phyloP scores from a whole-genome alignment of 148 eudicot species.

The Rhododendron ovatum region DNA sequence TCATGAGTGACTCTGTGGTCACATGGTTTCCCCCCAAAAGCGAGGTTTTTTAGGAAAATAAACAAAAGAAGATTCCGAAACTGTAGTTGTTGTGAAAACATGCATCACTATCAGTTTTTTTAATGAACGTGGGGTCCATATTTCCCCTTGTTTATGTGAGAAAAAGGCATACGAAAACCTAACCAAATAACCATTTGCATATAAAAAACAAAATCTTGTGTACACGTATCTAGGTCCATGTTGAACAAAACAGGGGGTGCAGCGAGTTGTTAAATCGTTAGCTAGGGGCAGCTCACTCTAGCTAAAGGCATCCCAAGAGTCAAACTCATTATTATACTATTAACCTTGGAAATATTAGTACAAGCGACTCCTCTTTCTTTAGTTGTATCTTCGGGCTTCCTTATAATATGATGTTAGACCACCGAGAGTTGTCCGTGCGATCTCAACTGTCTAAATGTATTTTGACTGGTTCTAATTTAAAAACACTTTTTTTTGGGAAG shows the following conservation, averaged over 20 bases:
- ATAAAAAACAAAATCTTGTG: background rate
- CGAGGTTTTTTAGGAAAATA: background rate
- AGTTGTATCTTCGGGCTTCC: background rate
- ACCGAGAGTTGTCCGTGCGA: background rate
- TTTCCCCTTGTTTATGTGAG: background rate
- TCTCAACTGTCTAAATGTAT: background rate
- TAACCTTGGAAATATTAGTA: background rate
- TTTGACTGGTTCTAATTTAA: no score
- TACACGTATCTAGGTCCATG: conserved; percentile 1
- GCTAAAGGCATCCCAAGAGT: background rate
- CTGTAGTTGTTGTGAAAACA: background rate
- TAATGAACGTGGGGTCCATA: background rate
- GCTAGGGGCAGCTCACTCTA: background rate
- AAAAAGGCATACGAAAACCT: background rate
- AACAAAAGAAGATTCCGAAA: background rate
- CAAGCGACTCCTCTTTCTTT: background rate
- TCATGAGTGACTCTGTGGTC: background rate
- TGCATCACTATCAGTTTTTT: conserved; percentile 2
- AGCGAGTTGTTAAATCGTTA: background rate
- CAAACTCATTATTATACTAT: conserved; percentile 4
- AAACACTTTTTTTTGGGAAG: background rate
- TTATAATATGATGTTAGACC: no score
- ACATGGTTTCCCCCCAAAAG: background rate
- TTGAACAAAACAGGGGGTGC: conserved; percentile 7
- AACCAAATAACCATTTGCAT: conserved; percentile 2